Conservation (phyloP, 352 stramenopile species). For the Pythium pectinolyticum region DNA sequence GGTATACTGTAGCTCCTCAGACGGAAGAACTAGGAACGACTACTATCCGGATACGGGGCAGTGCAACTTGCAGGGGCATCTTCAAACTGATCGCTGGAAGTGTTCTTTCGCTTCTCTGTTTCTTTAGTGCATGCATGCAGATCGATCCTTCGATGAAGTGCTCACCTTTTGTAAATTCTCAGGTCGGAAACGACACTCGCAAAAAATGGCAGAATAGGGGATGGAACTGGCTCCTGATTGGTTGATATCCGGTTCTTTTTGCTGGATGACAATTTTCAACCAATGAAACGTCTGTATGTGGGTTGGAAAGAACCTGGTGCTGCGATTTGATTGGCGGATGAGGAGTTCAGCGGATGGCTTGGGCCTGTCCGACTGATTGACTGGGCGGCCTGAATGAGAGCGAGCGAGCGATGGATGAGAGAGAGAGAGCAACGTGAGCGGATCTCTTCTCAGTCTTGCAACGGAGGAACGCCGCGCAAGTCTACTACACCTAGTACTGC, state of each 20-base stretch:
- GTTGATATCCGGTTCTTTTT: neutral
- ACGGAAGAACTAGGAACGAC: too few species aligned
- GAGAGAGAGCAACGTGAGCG: neutral
- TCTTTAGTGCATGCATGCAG: too few species aligned
- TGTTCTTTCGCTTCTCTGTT: too few species aligned
- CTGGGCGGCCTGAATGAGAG: neutral
- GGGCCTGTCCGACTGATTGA: neutral
- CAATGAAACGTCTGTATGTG: neutral
- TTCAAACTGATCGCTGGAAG: too few species aligned
- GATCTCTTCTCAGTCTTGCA: conserved; percentile 11
- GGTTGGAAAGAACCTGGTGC: conserved; percentile 8
- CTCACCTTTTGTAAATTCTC: too few species aligned
- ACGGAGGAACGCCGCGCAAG: conserved; percentile 3
- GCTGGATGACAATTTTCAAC: neutral
- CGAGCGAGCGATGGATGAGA: neutral
- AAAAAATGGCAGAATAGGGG: neutral
- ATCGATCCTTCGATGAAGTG: too few species aligned
- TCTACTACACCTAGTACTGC: neutral
- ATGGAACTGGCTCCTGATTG: neutral
- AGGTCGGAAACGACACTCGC: too few species aligned
- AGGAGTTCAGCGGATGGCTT: conserved; percentile 21
- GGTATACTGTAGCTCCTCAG: too few species aligned
- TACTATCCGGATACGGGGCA: too few species aligned
- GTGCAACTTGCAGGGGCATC: too few species aligned
- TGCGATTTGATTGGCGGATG: conserved; percentile 21